These are phyloP conservation scores for Aspergillus neotritici DNA, from an alignment of 2,329 filamentous ascomycete species.

Conservation along the genomic window DNA sequence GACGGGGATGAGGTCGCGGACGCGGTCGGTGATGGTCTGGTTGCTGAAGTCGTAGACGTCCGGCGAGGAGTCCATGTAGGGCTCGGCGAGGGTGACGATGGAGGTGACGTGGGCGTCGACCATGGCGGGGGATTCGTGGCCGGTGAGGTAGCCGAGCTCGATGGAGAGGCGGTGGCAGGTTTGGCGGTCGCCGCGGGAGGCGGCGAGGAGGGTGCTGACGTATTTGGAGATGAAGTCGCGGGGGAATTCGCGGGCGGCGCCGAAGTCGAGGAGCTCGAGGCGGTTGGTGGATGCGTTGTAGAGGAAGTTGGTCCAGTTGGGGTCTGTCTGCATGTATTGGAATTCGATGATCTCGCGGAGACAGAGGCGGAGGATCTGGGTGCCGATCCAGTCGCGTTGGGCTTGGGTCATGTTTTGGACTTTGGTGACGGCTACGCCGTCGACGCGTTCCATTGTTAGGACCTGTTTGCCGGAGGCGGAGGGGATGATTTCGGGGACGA, in stretches of 20 bases:
- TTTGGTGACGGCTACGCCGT: slow-evolving; percentile 79
- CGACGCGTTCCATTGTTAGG: slow-evolving; percentile 87
- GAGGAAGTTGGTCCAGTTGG: slow-evolving; percentile 98
- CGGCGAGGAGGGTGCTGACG: slow-evolving; percentile 71
- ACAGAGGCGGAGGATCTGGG: slow-evolving; percentile 84
- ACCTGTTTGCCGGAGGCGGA: slow-evolving; percentile 82
- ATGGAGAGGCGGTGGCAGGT: slow-evolving; percentile 64
- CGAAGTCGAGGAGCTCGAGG: slow-evolving; percentile 92
- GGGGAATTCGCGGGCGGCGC: slow-evolving; percentile 81
- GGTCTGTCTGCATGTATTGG: slow-evolving; percentile 97
- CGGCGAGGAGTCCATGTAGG: slow-evolving; percentile 70
- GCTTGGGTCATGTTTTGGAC: slow-evolving; percentile 68
- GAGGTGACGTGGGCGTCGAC: slow-evolving; percentile 83
- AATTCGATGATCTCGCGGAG: slow-evolving; percentile 91
- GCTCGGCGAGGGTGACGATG: slow-evolving; percentile 85
- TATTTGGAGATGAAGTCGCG: slow-evolving; percentile 74
- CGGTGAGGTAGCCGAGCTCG: slow-evolving; percentile 83
- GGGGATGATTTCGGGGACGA: slow-evolving; percentile 69
- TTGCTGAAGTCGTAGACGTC: slow-evolving; percentile 85
- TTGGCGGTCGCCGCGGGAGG: slow-evolving; percentile 62
- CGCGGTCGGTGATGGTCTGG: slow-evolving; percentile 94
- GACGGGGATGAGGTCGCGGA: slow-evolving; percentile 78
- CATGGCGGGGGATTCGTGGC: slow-evolving; percentile 80
- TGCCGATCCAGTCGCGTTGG: slow-evolving; percentile 93
- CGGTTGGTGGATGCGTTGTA: slow-evolving; percentile 68